Base-by-base conservation (phyloP, 2,329 filamentous ascomycete species). In the Trichoderma asperellum region DNA sequence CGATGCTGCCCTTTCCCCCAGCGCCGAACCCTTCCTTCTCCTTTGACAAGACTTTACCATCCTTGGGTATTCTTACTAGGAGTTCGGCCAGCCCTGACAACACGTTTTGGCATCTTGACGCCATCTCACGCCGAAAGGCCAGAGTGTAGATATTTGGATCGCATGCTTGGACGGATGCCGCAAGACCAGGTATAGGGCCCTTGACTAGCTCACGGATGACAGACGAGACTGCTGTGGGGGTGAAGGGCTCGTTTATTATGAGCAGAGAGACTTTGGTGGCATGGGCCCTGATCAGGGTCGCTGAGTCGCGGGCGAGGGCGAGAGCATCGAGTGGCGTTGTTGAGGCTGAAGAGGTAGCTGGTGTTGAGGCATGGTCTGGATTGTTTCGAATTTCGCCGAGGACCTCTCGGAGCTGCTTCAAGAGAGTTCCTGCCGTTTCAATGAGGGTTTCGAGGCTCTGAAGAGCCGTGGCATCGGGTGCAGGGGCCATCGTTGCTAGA, bases 201-300 rank as follows among this genome's bases (percentile, higher is more conserved):
- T 87, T 85, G 27, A 90, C 85, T n/a, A 97, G 84, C 69, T 94
- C 89, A 40, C 87, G 85, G 5, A 97, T 82, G 16, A 96, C 88
- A 29, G 86, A 89, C 11, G 81, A 82, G 40, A 97, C 85, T 5
- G 93, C 94, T 0, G 90, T 89, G 0, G 92, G 89, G 0, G 94
- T 96, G 73, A 97, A 96, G 0, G 95, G 94, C 21, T 92, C 87
- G 75, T 92, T 97, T 75, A 96, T 91, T 1, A 96, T 87, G 14
- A 98, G 86, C 0, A 97, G 89, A 0, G 92, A 95, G 32, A 97
- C 85, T 72, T 97, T 97, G 6, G 94, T 97, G 1, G 90, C 88
- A 77, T 97, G 93, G 0, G 94, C 92, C 77, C 88, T 90, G 70
- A 97, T 88, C 5, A 96, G 84, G 32, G 85, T 87, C 0, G 92